These are phyloP conservation scores for Vachellia collinsii DNA, from an alignment of 306 rosid genomes.

Conservation along the genomic window DNA sequence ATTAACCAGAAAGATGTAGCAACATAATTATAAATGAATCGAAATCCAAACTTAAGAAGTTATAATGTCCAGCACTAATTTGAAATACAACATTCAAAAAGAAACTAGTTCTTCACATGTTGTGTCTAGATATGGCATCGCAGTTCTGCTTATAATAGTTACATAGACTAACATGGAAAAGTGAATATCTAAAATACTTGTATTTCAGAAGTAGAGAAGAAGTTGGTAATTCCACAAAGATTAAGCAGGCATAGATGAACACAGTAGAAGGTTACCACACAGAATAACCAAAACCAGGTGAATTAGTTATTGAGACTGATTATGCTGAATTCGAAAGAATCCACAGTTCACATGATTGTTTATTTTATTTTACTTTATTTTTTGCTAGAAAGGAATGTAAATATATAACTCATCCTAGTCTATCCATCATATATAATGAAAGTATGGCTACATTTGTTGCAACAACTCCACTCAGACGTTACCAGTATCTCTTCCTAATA, in stretches of 20 bases:
- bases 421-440: not conserved
- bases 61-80: not conserved
- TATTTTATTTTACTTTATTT: too few species aligned
- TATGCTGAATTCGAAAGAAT: not conserved
- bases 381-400: not conserved
- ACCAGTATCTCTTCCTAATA: not conserved
- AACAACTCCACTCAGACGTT: not conserved
- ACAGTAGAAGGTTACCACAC: not conserved
- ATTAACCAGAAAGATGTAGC: conserved; percentile 31
- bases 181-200: not conserved
- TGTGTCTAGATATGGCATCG: not conserved
- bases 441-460: not conserved
- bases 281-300: conserved; percentile 11
- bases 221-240: not conserved
- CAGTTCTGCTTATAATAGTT: not conserved
- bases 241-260: not conserved
- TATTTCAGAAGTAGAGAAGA: not conserved
- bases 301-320: conserved; percentile 6
- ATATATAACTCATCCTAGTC: not conserved
- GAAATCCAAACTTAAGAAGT: not conserved
- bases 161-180: conserved; percentile 3
- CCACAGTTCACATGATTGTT: not conserved
- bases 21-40: not conserved
- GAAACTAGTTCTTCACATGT: conserved; percentile 2
- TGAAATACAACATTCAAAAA: not conserved